Conservation (phyloP, 768 basidiomycete genomes). For the Lyophyllum atratum region DNA sequence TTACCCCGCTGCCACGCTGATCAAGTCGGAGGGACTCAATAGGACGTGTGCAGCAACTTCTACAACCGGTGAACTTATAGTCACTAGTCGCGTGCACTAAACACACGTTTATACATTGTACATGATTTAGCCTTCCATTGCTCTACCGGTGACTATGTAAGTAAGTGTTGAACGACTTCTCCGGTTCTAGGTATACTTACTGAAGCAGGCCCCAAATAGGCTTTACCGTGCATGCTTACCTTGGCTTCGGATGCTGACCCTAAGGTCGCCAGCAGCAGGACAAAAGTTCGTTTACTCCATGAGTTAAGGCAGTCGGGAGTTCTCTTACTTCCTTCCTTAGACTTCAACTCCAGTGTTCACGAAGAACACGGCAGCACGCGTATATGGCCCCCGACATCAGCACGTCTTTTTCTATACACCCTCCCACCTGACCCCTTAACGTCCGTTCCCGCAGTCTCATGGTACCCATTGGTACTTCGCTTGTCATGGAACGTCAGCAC, state of each 20-base stretch:
- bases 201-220: not conserved
- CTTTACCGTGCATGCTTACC: constrained; percentile 13
- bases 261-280: constrained; percentile 14
- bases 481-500: constrained; percentile 16
- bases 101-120: constrained; percentile 10
- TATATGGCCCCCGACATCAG: constrained; percentile 18
- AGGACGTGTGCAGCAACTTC: too few relatives aligned
- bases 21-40: too few relatives aligned
- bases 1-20: too few relatives aligned
- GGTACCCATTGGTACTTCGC: constrained; percentile 15
- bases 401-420: not conserved
- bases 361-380: constrained; percentile 11
- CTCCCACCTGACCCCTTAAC: not conserved
- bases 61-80: too few relatives aligned
- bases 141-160: constrained; percentile 19
- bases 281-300: constrained; percentile 7
- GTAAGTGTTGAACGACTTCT: not conserved
- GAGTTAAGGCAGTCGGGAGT: not conserved
- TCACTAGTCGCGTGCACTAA: not conserved
- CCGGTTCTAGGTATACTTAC: not conserved
- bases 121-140: constrained; percentile 20
- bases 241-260: constrained; percentile 13
- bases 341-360: constrained; percentile 11
- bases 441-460: constrained; percentile 8
- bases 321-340: not conserved